A percentile compares a stretch with the other conserved stretches of the same genome.
Evolutionary conservation across 768 basidiomycete genomes (phyloP).

Genomic region (Arthromyces matolae): DNA sequence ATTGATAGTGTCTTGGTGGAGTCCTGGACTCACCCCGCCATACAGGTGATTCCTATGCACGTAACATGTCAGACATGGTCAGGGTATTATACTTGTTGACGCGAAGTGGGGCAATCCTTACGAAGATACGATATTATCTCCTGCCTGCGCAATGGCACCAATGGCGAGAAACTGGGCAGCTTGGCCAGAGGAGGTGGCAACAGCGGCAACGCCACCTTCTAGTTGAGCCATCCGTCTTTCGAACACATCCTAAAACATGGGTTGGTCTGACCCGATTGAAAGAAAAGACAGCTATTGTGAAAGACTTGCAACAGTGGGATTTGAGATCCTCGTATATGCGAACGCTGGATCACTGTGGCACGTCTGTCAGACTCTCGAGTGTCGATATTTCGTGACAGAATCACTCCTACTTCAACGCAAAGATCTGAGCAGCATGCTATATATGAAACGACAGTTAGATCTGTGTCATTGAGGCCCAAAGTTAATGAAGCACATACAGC

Average conservation of each 20-base stretch:
- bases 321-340: slow-evolving; percentile 67
- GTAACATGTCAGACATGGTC: no score
- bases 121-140: slow-evolving; percentile 80
- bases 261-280: background rate
- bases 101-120: slow-evolving; percentile 31
- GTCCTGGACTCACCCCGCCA: slow-evolving; percentile 51
- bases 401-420: slow-evolving; percentile 50
- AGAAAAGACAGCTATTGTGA: no score
- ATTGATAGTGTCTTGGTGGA: background rate
- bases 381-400: background rate
- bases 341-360: slow-evolving; percentile 46
- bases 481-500: slow-evolving; percentile 7
- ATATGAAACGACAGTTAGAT: no score
- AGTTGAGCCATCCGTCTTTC: slow-evolving; percentile 76
- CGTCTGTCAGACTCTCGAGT: background rate
- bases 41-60: slow-evolving; percentile 67
- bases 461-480: no score
- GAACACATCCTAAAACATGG: slow-evolving; percentile 58
- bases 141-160: slow-evolving; percentile 51
- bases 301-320: slow-evolving; percentile 62
- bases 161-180: slow-evolving; percentile 76
- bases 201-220: slow-evolving; percentile 76
- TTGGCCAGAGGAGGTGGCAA: slow-evolving; percentile 73
- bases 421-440: slow-evolving; percentile 71
- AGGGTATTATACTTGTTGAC: no score